phyloP scores from a whole-genome alignment of 2,329 filamentous ascomycete genomes.

The Beauveria brongniartii region DNA sequence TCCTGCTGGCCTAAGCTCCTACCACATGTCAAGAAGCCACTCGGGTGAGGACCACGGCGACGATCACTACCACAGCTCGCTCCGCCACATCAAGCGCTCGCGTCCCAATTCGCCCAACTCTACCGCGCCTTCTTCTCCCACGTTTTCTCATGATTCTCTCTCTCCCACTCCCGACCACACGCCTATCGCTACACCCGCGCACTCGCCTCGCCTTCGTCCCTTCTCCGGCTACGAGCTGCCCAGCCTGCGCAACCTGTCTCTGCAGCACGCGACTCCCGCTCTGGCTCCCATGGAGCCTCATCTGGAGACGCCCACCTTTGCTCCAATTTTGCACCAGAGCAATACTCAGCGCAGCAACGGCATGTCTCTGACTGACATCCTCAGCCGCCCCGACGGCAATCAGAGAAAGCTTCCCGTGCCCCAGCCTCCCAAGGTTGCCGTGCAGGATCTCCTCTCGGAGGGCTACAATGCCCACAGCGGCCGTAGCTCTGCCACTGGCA shows the following conservation, averaged over 20 bases:
- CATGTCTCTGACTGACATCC: slow-evolving; percentile 84
- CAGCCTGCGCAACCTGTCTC: slow-evolving; percentile 61
- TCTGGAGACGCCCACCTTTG: slow-evolving; percentile 36
- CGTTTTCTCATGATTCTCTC: slow-evolving; percentile 90
- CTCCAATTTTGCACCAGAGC: slow-evolving; percentile 36
- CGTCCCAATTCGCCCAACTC: slow-evolving; percentile 91
- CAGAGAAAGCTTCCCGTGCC: slow-evolving; percentile 88
- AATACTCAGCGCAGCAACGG: slow-evolving; percentile 49
- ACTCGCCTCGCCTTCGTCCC: slow-evolving; percentile 83
- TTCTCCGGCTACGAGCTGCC: slow-evolving; percentile 74
- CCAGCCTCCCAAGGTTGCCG: slow-evolving; percentile 80
- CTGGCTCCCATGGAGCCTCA: slow-evolving; percentile 52
- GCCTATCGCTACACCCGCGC: slow-evolving; percentile 92
- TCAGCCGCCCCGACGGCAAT: slow-evolving; percentile 77
- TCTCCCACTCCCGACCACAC: slow-evolving; percentile 96
- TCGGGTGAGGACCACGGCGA: slow-evolving; percentile 71
- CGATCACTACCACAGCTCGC: slow-evolving; percentile 61
- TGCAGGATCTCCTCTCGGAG: slow-evolving; percentile 73
- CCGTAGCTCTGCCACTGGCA: slow-evolving; percentile 69
- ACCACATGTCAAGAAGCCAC: slow-evolving; percentile 88
- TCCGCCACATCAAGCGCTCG: slow-evolving; percentile 77
- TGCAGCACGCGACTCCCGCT: slow-evolving; percentile 46
- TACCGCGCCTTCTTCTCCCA: slow-evolving; percentile 90
- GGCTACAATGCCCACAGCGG: slow-evolving; percentile 61
- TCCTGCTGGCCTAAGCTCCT: slow-evolving; percentile 71